Percentiles rank a stretch among this genome's conserved stretches.
Conservation (phyloP, 768 basidiomycete genomes). For the Hericium erinaceus region DNA sequence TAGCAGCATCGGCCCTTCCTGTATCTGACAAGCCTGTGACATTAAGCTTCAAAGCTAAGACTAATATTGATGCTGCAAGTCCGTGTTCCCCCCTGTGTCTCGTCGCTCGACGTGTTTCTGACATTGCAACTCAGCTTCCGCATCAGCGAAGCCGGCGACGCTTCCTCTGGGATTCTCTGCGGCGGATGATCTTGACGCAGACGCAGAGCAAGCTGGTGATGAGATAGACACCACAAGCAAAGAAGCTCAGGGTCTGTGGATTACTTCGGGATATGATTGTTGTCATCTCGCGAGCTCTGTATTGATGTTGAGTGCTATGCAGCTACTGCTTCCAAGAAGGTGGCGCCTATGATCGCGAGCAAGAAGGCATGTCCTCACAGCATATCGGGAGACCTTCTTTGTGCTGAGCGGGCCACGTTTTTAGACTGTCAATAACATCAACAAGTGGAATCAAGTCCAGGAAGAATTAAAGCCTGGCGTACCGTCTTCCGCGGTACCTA, state of each 20-base stretch:
- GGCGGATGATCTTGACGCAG: constrained; percentile 41
- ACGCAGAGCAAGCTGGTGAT: constrained; percentile 33
- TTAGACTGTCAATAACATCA: constrained; percentile 83
- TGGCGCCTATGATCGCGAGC: constrained; percentile 75
- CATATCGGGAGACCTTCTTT: too few relatives aligned
- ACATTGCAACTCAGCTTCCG: neutral
- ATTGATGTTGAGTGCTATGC: constrained; percentile 23
- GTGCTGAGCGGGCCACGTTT: neutral
- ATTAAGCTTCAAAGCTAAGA: constrained; percentile 45
- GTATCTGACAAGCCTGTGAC: constrained; percentile 77
- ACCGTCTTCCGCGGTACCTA: constrained; percentile 7
- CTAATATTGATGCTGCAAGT: too few relatives aligned
- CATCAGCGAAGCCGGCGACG: constrained; percentile 24
- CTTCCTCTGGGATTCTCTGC: constrained; percentile 56
- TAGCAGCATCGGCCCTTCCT: constrained; percentile 59
- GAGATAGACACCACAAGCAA: constrained; percentile 17
- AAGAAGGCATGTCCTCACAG: constrained; percentile 51
- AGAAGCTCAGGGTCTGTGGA: constrained; percentile 41
- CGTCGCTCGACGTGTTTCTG: neutral
- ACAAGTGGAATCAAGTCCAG: constrained; percentile 96
- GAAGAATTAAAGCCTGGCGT: constrained; percentile 53
- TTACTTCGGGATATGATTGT: constrained; percentile 17
- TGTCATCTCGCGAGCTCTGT: constrained; percentile 17
- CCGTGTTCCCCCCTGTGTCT: too few relatives aligned
- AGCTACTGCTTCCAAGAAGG: constrained; percentile 53